Evolutionary conservation across 2,329 filamentous ascomycete species (phyloP), one percentile per base, ranked within the genome.

Genomic region (Aureobasidium zeae): DNA sequence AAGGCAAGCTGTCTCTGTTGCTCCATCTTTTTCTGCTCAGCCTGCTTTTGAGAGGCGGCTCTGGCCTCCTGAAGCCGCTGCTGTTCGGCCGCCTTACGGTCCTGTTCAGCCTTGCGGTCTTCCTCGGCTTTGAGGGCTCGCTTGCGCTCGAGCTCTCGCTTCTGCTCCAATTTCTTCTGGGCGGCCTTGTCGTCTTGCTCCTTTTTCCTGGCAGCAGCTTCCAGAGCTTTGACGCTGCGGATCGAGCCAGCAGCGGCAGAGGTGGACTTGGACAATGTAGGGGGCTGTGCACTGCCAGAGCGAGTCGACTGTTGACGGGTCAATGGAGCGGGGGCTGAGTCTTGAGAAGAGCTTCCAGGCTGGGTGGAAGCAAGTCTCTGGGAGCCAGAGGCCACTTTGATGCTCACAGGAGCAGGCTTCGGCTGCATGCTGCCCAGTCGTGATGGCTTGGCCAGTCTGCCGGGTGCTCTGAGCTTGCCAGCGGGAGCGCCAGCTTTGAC

Each of bases 141-240:
- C 64, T 87, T 86, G 35, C 83, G 79, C 58, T 94, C 86, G 24
- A 83, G 67, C 54, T 93, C 85, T 12, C 79, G 75, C 63, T 93
- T 94, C 26, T 82, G 79, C 15, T 93, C 84, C 7, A 81, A 79
- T 56, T 86, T 89, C 37, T 81, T 77, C 55, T 87, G 80, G 11
- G 78, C 77, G 51, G 87, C 84, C 35, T 79, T 77, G 57, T 93
- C 86, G 54, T 94, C 87, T 58, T 77, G 81, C 59, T 94, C 86
- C 58, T 83, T 89, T 62, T 87, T 88, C 56, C 79, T 81, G 28
- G 85, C 83, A 2, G 82, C 85, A 35, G 83, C 71, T 43, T 88
- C 78, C 16, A 88, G 67, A 2, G 83, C 81, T 58, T 54, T 55
- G 11, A 62, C 53, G 7, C 59, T 54, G 15, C 56, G 52, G 34